A percentile compares a stretch with the other conserved stretches of the same genome.
Conservation (phyloP, 768 basidiomycete genomes). For the Suillus subluteus region DNA sequence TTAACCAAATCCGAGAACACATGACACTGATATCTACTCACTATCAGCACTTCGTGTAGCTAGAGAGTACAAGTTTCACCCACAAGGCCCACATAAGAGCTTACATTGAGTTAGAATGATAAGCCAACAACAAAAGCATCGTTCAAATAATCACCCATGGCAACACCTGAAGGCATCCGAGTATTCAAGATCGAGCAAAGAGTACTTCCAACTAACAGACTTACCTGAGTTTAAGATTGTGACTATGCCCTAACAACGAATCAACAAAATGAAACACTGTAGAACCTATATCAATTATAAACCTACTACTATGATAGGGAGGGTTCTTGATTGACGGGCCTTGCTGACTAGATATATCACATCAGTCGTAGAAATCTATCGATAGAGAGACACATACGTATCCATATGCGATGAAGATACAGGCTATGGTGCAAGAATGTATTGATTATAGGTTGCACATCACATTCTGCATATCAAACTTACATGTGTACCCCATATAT, state of each 20-base stretch:
- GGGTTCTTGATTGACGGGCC: neutral
- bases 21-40: conserved; percentile 6
- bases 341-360: conserved; percentile 2
- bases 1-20: neutral
- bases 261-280: neutral
- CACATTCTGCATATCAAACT: neutral
- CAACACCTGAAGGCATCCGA: neutral
- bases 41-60: neutral
- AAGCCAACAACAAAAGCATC: neutral
- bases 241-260: neutral
- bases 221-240: conserved; percentile 1
- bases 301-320: conserved; percentile 4
- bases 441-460: neutral
- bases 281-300: neutral
- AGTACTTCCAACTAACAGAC: neutral
- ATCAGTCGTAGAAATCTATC: neutral
- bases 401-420: conserved; percentile 12
- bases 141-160: conserved; percentile 1
- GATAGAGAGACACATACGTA: neutral
- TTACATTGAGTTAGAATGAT: neutral
- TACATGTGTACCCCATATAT: neutral
- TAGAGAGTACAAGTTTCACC: neutral
- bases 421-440: neutral
- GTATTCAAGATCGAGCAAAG: neutral
- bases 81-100: conserved; percentile 2